Conservation (phyloP, 2,329 filamentous ascomycete genomes). For the Fusarium marasasianum region DNA sequence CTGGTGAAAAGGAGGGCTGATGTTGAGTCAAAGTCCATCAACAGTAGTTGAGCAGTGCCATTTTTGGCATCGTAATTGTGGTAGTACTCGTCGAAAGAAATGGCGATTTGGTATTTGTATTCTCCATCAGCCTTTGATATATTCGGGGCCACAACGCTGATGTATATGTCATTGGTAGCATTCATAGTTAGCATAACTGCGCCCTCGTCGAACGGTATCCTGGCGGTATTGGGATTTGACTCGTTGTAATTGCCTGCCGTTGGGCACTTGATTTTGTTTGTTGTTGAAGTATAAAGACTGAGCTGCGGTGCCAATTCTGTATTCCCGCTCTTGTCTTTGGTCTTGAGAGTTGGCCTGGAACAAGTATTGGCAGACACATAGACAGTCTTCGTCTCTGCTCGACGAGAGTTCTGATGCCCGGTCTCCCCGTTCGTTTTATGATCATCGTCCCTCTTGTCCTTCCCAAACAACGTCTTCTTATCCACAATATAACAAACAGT, state of each 20-base stretch:
- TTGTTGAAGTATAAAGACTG: constrained; percentile 78
- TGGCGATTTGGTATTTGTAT: constrained; percentile 85
- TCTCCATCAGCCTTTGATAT: constrained; percentile 69
- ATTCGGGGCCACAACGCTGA: constrained; percentile 78
- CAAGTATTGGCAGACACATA: constrained; percentile 92
- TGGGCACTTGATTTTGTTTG: constrained; percentile 45
- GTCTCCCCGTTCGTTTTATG: constrained; percentile 15
- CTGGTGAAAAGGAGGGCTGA: constrained; percentile 83
- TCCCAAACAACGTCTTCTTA: constrained; percentile 43
- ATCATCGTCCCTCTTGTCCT: constrained; percentile 21
- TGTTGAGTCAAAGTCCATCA: constrained; percentile 85
- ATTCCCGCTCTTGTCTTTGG: constrained; percentile 22
- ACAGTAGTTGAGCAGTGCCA: constrained; percentile 66
- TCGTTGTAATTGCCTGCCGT: constrained; percentile 34
- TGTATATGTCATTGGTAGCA: constrained; percentile 74
- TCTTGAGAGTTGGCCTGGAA: constrained; percentile 69
- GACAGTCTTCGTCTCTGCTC: constrained; percentile 58
- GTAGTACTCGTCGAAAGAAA: constrained; percentile 81
- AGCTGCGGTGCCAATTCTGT: constrained; percentile 71
- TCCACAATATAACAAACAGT: constrained; percentile 58
- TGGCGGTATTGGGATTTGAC: constrained; percentile 36
- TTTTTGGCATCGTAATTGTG: constrained; percentile 65
- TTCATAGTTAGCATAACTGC: constrained; percentile 73
- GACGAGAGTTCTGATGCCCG: constrained; percentile 32
- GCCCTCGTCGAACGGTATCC: constrained; percentile 69